These are phyloP conservation scores for Suillus bovinus DNA, from an alignment of 768 basidiomycete species.

Conservation along the genomic window DNA sequence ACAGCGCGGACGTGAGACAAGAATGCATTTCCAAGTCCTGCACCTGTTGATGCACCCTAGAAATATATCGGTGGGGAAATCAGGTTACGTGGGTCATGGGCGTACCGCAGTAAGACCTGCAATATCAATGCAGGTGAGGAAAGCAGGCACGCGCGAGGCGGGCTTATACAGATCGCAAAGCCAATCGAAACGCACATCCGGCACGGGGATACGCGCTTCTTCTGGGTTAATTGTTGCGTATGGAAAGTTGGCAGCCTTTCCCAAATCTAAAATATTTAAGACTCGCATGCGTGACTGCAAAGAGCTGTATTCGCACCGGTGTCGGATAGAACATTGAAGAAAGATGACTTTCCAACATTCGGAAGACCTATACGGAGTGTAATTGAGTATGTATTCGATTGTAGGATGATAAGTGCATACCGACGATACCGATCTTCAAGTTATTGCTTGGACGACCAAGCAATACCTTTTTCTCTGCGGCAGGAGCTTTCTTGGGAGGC, in stretches of 20 bases:
- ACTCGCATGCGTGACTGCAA: background rate
- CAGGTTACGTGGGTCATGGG: slow-evolving; percentile 13
- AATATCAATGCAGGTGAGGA: slow-evolving; percentile 97
- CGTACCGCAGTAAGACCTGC: slow-evolving; percentile 92
- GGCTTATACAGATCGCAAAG: slow-evolving; percentile 91
- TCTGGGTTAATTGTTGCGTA: slow-evolving; percentile 94
- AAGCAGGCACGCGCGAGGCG: slow-evolving; percentile 82
- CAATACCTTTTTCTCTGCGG: slow-evolving; percentile 78
- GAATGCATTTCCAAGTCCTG: slow-evolving; percentile 97
- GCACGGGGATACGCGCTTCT: slow-evolving; percentile 94
- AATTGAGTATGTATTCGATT: background rate
- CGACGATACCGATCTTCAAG: slow-evolving; percentile 98
- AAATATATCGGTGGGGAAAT: slow-evolving; percentile 20
- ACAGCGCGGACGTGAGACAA: slow-evolving; percentile 97
- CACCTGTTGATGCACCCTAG: slow-evolving; percentile 95
- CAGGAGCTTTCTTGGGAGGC: slow-evolving; percentile 87
- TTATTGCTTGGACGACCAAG: slow-evolving; percentile 96
- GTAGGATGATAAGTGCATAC: slow-evolving; percentile 49
- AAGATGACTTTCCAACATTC: slow-evolving; percentile 99
- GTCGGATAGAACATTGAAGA: slow-evolving; percentile 95
- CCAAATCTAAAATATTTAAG: slow-evolving; percentile 58
- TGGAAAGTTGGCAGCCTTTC: slow-evolving; percentile 96
- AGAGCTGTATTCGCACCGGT: slow-evolving; percentile 56
- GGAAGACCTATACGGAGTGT: slow-evolving; percentile 63
- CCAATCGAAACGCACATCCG: slow-evolving; percentile 94